Evolutionary conservation across 129 eudicot genomes (phyloP).

Genomic region (Escallonia rubra): DNA sequence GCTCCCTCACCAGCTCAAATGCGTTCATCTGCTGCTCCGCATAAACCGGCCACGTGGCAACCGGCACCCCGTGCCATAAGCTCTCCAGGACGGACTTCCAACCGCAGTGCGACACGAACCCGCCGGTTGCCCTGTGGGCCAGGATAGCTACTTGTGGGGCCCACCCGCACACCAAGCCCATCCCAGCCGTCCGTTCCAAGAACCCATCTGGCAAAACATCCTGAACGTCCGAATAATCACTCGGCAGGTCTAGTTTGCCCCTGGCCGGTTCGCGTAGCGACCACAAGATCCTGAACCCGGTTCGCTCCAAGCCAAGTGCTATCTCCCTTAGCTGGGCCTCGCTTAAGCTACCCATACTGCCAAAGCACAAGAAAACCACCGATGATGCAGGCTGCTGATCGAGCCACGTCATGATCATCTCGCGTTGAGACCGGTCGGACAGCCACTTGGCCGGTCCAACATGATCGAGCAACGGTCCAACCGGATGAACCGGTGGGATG

Average conservation of each 20-base stretch:
- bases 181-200: constrained; percentile 8
- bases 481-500: constrained; percentile 17
- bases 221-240: neutral
- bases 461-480: constrained; percentile 19
- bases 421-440: neutral
- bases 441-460: constrained; percentile 14
- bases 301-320: constrained; percentile 15
- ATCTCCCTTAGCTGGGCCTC: constrained; percentile 11
- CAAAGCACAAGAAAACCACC: constrained; percentile 21
- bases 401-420: constrained; percentile 13
- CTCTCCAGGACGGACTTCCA: constrained; percentile 24
- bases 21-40: constrained; percentile 26
- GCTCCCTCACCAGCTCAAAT: constrained; percentile 21
- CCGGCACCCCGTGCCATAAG: constrained; percentile 20
- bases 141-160: constrained; percentile 15
- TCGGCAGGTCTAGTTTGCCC: constrained; percentile 4
- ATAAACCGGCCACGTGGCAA: constrained; percentile 24
- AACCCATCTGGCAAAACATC: constrained; percentile 17
- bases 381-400: constrained; percentile 17
- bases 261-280: constrained; percentile 8
- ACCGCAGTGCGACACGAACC: constrained; percentile 25
- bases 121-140: constrained; percentile 15
- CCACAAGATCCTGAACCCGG: constrained; percentile 21
- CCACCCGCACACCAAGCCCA: constrained; percentile 21
- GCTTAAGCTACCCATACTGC: constrained; percentile 19